These are phyloP conservation scores for Apophysomyces sp. DNA, from an alignment of 371 early-diverging fungal genomes.

Conservation along the genomic window DNA sequence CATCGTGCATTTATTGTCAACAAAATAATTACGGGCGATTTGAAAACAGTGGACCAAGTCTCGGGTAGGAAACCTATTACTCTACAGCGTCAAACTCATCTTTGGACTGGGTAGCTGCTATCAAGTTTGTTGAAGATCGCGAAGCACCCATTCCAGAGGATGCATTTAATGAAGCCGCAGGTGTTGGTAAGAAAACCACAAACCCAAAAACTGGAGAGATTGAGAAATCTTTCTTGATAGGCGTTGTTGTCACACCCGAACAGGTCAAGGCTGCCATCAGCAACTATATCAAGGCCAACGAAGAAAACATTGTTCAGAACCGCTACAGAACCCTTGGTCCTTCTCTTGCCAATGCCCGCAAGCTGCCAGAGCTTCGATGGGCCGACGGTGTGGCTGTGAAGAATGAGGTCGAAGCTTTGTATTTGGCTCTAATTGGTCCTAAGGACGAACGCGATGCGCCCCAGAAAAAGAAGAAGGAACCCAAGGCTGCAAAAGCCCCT, in stretches of 20 bases:
- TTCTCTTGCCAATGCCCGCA: conserved; percentile 72
- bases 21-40: conserved; percentile 70
- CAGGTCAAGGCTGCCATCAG: conserved; percentile 58
- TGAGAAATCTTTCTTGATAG: conserved; percentile 27
- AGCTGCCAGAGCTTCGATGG: conserved; percentile 79
- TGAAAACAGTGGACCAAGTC: conserved; percentile 87
- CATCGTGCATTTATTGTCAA: conserved; percentile 77
- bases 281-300: conserved; percentile 61
- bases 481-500: conserved; percentile 33
- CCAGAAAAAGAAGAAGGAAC: conserved; percentile 67
- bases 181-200: conserved; percentile 77
- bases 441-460: conserved; percentile 93
- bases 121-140: conserved; percentile 77
- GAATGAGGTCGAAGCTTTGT: conserved; percentile 81
- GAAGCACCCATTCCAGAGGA: conserved; percentile 56
- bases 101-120: conserved; percentile 67
- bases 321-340: conserved; percentile 82
- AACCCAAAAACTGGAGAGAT: not conserved
- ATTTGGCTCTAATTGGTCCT: conserved; percentile 85
- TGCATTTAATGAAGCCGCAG: conserved; percentile 81
- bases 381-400: conserved; percentile 88
- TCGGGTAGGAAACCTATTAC: conserved; percentile 54
- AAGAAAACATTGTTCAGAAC: conserved; percentile 73
- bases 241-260: conserved; percentile 77
- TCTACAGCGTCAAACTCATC: not conserved